phyloP scores from a whole-genome alignment of 441 rosid species.

The Gossypium davidsonii region DNA sequence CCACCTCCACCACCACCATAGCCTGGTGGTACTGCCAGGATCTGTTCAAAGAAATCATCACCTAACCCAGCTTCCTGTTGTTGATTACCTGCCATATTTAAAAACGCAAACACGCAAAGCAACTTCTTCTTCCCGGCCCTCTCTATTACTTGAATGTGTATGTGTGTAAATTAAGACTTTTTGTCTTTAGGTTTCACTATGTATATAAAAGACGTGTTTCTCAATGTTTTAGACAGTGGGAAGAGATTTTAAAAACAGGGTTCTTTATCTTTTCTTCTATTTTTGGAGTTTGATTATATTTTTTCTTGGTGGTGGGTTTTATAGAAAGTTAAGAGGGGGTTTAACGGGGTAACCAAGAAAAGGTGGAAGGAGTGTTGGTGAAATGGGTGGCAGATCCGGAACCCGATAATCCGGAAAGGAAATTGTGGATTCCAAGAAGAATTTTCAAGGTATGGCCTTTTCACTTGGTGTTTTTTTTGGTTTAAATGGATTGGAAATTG shows the following conservation, averaged over 20 bases:
- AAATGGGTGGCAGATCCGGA: constrained; percentile 58
- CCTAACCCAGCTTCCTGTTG: constrained; percentile 43
- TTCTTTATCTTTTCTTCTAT: not conserved
- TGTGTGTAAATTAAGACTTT: not conserved
- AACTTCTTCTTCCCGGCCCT: not conserved
- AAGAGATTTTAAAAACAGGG: not conserved
- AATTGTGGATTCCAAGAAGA: constrained; percentile 33
- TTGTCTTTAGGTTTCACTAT: not conserved
- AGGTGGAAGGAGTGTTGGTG: constrained; percentile 29
- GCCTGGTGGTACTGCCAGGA: constrained; percentile 45
- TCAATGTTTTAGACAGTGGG: not conserved
- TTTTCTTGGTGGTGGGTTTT: not conserved
- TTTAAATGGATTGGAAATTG: not conserved
- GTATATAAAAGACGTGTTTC: not conserved
- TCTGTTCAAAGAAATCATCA: constrained; percentile 73
- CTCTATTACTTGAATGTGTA: not conserved
- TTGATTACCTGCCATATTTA: constrained; percentile 41
- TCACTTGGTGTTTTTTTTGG: not conserved
- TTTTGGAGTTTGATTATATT: too few species aligned
- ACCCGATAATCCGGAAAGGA: constrained; percentile 49
- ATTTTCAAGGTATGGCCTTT: not conserved
- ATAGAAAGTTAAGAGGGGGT: not conserved
- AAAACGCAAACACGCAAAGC: not conserved
- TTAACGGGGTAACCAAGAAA: constrained; percentile 18
- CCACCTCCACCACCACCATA: constrained; percentile 26